Conservation (phyloP, 1,139 yeast species). For the Williopsis jadinii region DNA sequence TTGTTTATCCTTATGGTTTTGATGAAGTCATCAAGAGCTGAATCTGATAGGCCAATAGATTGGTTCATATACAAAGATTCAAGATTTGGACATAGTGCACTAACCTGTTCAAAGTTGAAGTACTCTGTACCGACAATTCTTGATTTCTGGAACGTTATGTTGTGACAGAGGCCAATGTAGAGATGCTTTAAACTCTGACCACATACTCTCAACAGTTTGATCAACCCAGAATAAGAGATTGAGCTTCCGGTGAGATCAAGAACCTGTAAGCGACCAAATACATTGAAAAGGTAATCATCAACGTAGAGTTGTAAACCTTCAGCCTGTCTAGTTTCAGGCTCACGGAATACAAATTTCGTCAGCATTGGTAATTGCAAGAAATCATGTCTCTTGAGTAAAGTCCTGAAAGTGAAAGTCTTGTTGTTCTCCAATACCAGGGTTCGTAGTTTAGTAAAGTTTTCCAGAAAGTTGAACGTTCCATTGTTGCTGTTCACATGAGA, state of each 20-base stretch:
- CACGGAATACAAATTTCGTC: conserved; percentile 13
- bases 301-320: conserved; percentile 13
- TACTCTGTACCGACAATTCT: conserved; percentile 4
- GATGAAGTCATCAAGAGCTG: conserved; percentile 11
- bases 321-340: conserved; percentile 10
- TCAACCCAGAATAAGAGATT: conserved; percentile 17
- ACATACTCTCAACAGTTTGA: conserved; percentile 11
- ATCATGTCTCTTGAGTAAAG: conserved; percentile 14
- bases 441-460: conserved; percentile 12
- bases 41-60: conserved; percentile 18
- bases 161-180: conserved; percentile 18
- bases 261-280: conserved; percentile 9
- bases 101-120: conserved; percentile 1
- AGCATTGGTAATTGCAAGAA: conserved; percentile 8
- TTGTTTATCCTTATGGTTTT: conserved; percentile 5
- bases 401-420: conserved; percentile 11
- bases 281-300: conserved; percentile 7
- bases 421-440: conserved; percentile 18
- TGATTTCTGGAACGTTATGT: conserved; percentile 14
- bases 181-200: conserved; percentile 12
- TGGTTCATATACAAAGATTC: conserved; percentile 17
- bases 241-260: conserved; percentile 19
- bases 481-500: conserved; percentile 9
- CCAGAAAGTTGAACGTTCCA: conserved; percentile 17
- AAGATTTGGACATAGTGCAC: conserved; percentile 10